Conservation (phyloP, 1,284 basidiomycete species). For the Somion occarium region DNA sequence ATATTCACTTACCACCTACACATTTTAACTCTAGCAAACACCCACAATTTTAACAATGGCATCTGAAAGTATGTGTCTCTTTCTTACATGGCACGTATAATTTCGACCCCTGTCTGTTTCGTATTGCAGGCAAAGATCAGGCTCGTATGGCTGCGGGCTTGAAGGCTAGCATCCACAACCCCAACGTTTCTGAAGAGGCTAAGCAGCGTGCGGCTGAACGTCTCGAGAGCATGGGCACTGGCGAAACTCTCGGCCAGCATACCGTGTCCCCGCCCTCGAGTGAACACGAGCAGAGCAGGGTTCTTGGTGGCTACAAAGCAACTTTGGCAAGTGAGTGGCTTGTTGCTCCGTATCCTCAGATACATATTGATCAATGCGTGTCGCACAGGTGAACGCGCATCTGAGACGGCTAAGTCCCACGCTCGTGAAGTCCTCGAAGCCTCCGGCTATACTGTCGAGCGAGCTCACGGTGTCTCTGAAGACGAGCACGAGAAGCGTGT, state of each 20-base stretch:
- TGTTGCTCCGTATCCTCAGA: not conserved
- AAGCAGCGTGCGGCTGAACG: conserved; percentile 41
- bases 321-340: conserved; percentile 39
- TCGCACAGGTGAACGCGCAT: conserved; percentile 34
- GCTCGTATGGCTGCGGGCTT: conserved; percentile 45
- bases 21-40: no score
- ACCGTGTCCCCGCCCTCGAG: conserved; percentile 6
- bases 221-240: conserved; percentile 36
- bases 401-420: conserved; percentile 42
- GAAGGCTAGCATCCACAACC: conserved; percentile 52
- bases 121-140: conserved; percentile 28
- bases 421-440: conserved; percentile 33
- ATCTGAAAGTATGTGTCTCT: not conserved
- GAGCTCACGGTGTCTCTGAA: conserved; percentile 25
- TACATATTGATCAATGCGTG: not conserved
- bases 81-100: no score
- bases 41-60: conserved; percentile 1
- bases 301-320: conserved; percentile 49
- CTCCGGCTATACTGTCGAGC: conserved; percentile 25
- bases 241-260: conserved; percentile 8
- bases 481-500: conserved; percentile 37
- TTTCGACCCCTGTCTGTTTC: no score
- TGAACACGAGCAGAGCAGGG: conserved; percentile 26
- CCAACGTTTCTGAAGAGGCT: conserved; percentile 46
- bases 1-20: no score